Conservation (phyloP, 495 filamentous ascomycete genomes). For the Entonaema liquescens region DNA sequence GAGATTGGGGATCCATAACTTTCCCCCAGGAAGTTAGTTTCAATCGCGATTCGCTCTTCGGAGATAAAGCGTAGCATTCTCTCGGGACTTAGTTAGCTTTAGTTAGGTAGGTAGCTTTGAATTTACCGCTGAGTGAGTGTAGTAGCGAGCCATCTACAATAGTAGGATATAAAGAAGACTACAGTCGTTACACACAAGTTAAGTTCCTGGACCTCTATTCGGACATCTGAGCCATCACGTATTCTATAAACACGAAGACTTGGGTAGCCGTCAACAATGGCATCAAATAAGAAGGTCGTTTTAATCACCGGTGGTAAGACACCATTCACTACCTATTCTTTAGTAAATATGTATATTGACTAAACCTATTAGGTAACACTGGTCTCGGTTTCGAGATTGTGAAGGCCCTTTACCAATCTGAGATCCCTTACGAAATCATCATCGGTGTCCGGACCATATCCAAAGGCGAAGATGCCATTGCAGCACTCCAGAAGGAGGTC, state of each 20-base stretch:
- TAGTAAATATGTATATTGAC: constrained; percentile 2
- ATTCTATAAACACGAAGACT: too few relatives aligned
- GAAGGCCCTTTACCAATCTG: constrained; percentile 53
- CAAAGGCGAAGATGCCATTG: constrained; percentile 58
- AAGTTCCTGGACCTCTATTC: background rate
- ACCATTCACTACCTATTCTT: background rate
- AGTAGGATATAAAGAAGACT: background rate
- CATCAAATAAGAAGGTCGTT: constrained; percentile 43
- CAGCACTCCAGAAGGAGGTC: constrained; percentile 45
- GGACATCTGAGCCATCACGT: background rate
- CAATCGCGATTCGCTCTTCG: background rate
- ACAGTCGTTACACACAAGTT: background rate
- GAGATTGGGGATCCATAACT: background rate
- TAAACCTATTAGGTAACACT: constrained; percentile 48
- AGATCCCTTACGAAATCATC: constrained; percentile 57
- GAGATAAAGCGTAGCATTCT: background rate
- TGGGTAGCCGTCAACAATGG: constrained; percentile 28
- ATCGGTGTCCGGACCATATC: constrained; percentile 54
- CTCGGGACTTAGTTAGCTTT: too few relatives aligned
- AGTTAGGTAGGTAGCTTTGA: background rate
- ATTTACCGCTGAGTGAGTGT: too few relatives aligned
- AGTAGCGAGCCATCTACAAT: too few relatives aligned
- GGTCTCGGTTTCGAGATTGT: constrained; percentile 61
- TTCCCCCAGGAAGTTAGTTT: background rate
- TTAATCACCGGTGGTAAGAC: constrained; percentile 44